These are phyloP conservation scores for Linum trigynum DNA, from an alignment of 345 rosid species.

Conservation along the genomic window DNA sequence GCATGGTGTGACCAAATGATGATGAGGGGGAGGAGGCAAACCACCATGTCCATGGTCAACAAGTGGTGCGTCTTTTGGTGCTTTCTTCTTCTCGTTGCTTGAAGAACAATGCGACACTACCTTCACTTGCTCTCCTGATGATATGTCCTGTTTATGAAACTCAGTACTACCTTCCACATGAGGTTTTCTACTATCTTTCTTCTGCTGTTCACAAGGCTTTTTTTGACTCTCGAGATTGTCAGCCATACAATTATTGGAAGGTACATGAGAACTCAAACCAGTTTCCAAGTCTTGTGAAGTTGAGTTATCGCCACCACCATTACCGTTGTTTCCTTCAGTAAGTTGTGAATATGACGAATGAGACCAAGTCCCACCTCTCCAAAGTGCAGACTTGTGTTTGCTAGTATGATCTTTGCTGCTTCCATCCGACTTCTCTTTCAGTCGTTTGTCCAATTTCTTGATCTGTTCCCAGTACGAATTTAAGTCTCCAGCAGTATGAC, in stretches of 20 bases:
- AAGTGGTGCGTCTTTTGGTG: constrained; percentile 15
- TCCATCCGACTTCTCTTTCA: constrained; percentile 30
- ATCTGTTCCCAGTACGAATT: too few species aligned
- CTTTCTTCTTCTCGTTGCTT: constrained; percentile 19
- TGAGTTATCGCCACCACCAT: too few species aligned
- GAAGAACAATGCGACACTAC: constrained; percentile 19
- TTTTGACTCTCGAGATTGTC: too few species aligned
- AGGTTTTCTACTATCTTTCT: too few species aligned
- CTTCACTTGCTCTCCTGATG: constrained; percentile 30
- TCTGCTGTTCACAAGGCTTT: constrained; percentile 10
- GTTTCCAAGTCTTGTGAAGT: too few species aligned
- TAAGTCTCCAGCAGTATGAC: constrained; percentile 28
- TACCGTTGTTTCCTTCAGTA: too few species aligned
- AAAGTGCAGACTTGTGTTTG: constrained; percentile 17
- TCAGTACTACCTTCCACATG: too few species aligned
- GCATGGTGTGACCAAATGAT: constrained; percentile 8
- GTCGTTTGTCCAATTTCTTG: constrained; percentile 38
- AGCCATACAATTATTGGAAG: too few species aligned
- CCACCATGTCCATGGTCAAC: constrained; percentile 15
- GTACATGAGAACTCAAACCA: too few species aligned
- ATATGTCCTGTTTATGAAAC: too few species aligned
- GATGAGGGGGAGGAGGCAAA: too few species aligned
- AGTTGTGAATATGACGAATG: constrained; percentile 29
- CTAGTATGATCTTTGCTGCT: constrained; percentile 22
- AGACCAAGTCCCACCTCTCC: constrained; percentile 33